Conservation (phyloP, 2,329 filamentous ascomycete genomes). For the Botrytis squamosa region DNA sequence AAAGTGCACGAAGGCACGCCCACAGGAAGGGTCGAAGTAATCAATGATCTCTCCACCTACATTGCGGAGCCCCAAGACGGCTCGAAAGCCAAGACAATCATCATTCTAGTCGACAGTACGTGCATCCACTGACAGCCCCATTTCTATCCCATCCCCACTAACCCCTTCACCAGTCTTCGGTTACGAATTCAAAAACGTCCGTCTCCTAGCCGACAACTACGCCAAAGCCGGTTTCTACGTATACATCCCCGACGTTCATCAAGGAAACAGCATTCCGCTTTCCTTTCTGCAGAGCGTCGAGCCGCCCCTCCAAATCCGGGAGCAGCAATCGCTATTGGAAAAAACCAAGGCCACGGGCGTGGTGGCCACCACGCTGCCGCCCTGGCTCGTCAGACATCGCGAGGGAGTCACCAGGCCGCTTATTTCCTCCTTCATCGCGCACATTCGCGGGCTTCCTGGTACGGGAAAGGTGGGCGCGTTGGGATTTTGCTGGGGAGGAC, state of each 20-base stretch:
- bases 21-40: constrained; percentile 42
- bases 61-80: constrained; percentile 42
- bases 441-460: constrained; percentile 37
- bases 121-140: constrained; percentile 28
- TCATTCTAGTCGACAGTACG: constrained; percentile 51
- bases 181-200: constrained; percentile 49
- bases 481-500: constrained; percentile 65
- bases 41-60: constrained; percentile 48
- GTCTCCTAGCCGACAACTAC: constrained; percentile 50
- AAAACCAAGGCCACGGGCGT: constrained; percentile 44
- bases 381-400: constrained; percentile 42
- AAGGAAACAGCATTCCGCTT: constrained; percentile 43
- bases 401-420: constrained; percentile 38
- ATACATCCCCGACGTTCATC: constrained; percentile 48
- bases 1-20: constrained; percentile 36
- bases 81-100: constrained; percentile 42
- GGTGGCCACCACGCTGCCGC: constrained; percentile 43
- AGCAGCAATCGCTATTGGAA: constrained; percentile 40
- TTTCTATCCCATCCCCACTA: neutral
- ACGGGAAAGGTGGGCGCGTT: constrained; percentile 50
- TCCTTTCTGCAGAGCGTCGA: constrained; percentile 45
- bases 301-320: constrained; percentile 43
- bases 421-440: constrained; percentile 42
- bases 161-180: constrained; percentile 40
- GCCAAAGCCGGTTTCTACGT: constrained; percentile 45